phyloP scores from a whole-genome alignment of 768 basidiomycete genomes.

The Naganishia randhawae region DNA sequence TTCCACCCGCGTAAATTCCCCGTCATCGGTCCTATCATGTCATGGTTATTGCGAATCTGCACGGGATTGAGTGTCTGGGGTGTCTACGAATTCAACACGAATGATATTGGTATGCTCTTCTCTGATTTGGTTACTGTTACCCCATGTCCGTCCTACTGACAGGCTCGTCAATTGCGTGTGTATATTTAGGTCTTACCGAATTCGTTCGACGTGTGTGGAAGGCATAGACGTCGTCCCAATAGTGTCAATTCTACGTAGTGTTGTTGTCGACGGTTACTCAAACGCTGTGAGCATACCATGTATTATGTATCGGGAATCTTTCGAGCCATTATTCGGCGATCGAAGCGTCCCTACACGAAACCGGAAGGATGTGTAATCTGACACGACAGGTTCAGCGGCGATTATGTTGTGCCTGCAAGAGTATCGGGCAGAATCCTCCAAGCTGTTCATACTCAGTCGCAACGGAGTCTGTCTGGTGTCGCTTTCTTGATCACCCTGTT shows the following conservation, averaged over 20 bases:
- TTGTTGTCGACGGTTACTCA: not conserved
- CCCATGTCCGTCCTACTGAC: constrained; percentile 6
- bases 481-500: no score
- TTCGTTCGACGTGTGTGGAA: constrained; percentile 76
- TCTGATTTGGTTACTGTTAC: constrained; percentile 24
- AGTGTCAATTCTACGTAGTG: not conserved
- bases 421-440: no score
- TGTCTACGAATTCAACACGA: constrained; percentile 96
- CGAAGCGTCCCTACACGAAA: no score
- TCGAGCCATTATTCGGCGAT: no score
- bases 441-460: no score
- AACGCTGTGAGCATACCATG: constrained; percentile 10
- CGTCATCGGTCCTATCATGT: constrained; percentile 62
- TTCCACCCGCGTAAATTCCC: constrained; percentile 91
- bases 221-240: constrained; percentile 55
- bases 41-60: constrained; percentile 72
- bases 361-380: no score
- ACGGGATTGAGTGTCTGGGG: constrained; percentile 79
- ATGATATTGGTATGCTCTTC: constrained; percentile 77
- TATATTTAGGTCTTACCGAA: constrained; percentile 76
- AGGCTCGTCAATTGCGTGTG: not conserved
- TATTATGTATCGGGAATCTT: not conserved
- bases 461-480: no score
- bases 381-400: no score
- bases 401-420: no score